A percentile compares a stretch with the other conserved stretches of the same genome.
Conservation (phyloP, 306 rosid genomes). For the Canavalia gladiata region DNA sequence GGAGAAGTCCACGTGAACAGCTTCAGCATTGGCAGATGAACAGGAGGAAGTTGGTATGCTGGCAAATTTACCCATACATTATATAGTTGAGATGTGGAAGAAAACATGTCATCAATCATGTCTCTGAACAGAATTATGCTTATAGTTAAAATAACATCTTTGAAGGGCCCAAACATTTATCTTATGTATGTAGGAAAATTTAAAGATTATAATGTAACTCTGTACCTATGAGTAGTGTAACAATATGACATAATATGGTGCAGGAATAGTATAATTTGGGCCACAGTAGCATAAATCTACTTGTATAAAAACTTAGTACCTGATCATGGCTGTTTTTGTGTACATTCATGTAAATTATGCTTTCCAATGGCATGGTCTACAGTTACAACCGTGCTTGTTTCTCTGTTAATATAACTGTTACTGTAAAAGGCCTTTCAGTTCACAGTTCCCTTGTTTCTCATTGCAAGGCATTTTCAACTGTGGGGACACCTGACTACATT, state of each 20-base stretch:
- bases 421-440: conserved; percentile 41
- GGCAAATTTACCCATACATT: conserved; percentile 37
- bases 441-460: conserved; percentile 46
- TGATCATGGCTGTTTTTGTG: conserved; percentile 27
- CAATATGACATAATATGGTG: conserved; percentile 9
- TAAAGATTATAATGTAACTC: background rate
- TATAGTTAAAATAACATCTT: conserved; percentile 28
- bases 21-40: conserved; percentile 99
- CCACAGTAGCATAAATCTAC: conserved; percentile 14
- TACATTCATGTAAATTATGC: conserved; percentile 16
- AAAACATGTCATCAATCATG: conserved; percentile 32
- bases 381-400: conserved; percentile 41
- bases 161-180: conserved; percentile 16
- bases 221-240: conserved; percentile 3
- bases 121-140: conserved; percentile 6
- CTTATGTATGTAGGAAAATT: conserved; percentile 20
- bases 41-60: conserved; percentile 95
- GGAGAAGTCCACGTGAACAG: conserved; percentile 96
- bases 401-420: conserved; percentile 37
- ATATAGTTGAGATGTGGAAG: conserved; percentile 26
- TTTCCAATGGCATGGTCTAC: conserved; percentile 30
- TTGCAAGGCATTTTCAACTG: conserved; percentile 95
- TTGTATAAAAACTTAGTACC: conserved; percentile 15
- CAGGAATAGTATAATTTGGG: conserved; percentile 39
- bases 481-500: conserved; percentile 98